Conservation (phyloP, 371 early-diverging fungal species). For the Rhizopus sp. region DNA sequence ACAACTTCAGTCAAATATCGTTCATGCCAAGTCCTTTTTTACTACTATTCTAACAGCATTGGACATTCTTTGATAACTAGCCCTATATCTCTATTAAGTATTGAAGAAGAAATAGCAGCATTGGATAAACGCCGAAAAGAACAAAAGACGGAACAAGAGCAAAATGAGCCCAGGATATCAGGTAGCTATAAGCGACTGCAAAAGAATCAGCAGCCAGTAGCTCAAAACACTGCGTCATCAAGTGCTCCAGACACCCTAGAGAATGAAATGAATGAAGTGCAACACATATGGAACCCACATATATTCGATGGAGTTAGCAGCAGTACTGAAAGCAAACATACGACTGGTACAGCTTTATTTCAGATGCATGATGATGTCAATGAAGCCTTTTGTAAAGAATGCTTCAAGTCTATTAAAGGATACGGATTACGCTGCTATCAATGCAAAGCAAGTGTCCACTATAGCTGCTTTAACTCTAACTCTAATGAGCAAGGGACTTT, state of each 20-base stretch:
- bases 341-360: neutral
- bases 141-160: conserved; percentile 37
- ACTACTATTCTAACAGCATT: conserved; percentile 45
- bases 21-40: conserved; percentile 46
- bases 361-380: conserved; percentile 29
- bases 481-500: conserved; percentile 38
- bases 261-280: conserved; percentile 18
- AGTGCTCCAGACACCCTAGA: conserved; percentile 1
- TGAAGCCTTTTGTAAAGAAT: conserved; percentile 51
- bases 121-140: conserved; percentile 30
- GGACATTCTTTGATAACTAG: conserved; percentile 57
- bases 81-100: conserved; percentile 38
- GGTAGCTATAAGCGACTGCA: conserved; percentile 7
- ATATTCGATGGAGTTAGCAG: conserved; percentile 27
- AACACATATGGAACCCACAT: conserved; percentile 50
- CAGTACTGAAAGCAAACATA: conserved; percentile 8
- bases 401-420: conserved; percentile 48
- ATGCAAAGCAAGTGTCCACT: conserved; percentile 49
- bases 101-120: conserved; percentile 28
- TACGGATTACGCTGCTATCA: conserved; percentile 58
- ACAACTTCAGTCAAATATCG: conserved; percentile 38
- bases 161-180: neutral
- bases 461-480: conserved; percentile 32
- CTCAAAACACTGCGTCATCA: conserved; percentile 1
- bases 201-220: conserved; percentile 17